Evolutionary conservation across 2,329 filamentous ascomycete genomes (phyloP).

Genomic region (Aplosporella prunicola): DNA sequence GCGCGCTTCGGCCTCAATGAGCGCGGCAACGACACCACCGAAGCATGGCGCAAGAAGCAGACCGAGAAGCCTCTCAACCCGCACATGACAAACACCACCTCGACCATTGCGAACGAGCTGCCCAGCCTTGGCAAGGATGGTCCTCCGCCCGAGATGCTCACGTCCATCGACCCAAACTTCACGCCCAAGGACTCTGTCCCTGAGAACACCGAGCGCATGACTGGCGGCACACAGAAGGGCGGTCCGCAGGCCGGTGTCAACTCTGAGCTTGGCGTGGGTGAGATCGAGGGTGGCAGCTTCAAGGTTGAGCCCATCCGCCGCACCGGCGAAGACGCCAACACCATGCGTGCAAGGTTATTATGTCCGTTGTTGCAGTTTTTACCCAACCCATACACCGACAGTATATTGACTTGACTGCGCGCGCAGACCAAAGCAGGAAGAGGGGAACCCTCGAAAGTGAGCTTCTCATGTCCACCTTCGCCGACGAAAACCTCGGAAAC

Average conservation of each 20-base stretch:
- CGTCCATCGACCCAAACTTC: slow-evolving; percentile 46
- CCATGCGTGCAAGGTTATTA: slow-evolving; percentile 79
- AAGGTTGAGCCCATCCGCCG: slow-evolving; percentile 82
- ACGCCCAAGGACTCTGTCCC: slow-evolving; percentile 50
- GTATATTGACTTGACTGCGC: not conserved
- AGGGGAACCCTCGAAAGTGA: slow-evolving; percentile 92
- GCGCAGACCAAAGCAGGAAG: slow-evolving; percentile 86
- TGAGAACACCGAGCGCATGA: slow-evolving; percentile 56
- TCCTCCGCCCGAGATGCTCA: slow-evolving; percentile 52
- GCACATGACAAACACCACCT: slow-evolving; percentile 54
- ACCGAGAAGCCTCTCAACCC: slow-evolving; percentile 50
- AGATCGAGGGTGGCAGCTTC: slow-evolving; percentile 79
- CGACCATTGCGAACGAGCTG: slow-evolving; percentile 54
- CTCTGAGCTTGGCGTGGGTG: slow-evolving; percentile 66
- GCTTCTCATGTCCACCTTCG: slow-evolving; percentile 92
- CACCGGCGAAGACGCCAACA: slow-evolving; percentile 71
- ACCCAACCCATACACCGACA: slow-evolving; percentile 17
- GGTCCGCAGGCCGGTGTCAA: slow-evolving; percentile 36
- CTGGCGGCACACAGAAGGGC: slow-evolving; percentile 50
- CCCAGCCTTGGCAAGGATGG: slow-evolving; percentile 48
- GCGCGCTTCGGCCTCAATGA: slow-evolving; percentile 38
- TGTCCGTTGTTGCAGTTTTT: slow-evolving; percentile 39
- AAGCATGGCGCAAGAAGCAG: slow-evolving; percentile 47
- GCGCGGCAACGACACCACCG: slow-evolving; percentile 43
- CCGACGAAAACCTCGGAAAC: slow-evolving; percentile 61